phyloP scores from a whole-genome alignment of 495 filamentous ascomycete genomes.

The Hypomontagnella submonticulosa region DNA sequence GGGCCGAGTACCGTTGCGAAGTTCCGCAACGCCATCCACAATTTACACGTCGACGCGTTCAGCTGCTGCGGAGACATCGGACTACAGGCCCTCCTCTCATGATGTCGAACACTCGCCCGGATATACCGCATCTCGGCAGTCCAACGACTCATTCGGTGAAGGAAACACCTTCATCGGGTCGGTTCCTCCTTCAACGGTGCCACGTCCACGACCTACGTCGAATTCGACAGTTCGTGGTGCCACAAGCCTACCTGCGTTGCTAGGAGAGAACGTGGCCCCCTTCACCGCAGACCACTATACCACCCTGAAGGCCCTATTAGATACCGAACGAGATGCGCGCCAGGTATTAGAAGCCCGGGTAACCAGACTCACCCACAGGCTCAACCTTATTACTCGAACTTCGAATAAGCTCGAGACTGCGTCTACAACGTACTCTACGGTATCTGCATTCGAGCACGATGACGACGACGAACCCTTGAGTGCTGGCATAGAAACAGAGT shows the following conservation, averaged over 20 bases:
- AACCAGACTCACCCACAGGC: slow-evolving; percentile 55
- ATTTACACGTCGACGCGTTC: slow-evolving; percentile 46
- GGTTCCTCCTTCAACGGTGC: slow-evolving; percentile 50
- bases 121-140: slow-evolving; percentile 49
- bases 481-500: slow-evolving; percentile 39
- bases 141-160: slow-evolving; percentile 57
- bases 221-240: slow-evolving; percentile 55
- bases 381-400: slow-evolving; percentile 54
- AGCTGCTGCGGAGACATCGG: slow-evolving; percentile 22
- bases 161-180: slow-evolving; percentile 52
- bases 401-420: slow-evolving; percentile 40
- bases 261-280: slow-evolving; percentile 44
- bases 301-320: slow-evolving; percentile 56
- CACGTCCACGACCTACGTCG: slow-evolving; percentile 50
- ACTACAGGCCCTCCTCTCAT: slow-evolving; percentile 35
- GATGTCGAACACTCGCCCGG: slow-evolving; percentile 43
- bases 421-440: slow-evolving; percentile 37
- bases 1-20: slow-evolving; percentile 26
- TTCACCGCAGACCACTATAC: slow-evolving; percentile 52
- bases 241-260: slow-evolving; percentile 54
- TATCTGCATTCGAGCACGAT: slow-evolving; percentile 53
- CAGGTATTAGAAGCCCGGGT: slow-evolving; percentile 63
- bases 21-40: slow-evolving; percentile 39
- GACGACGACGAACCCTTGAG: slow-evolving; percentile 47
- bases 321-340: slow-evolving; percentile 61